Base-by-base conservation (phyloP, 257 asterid species). In the Lithospermum erythrorhizon region DNA sequence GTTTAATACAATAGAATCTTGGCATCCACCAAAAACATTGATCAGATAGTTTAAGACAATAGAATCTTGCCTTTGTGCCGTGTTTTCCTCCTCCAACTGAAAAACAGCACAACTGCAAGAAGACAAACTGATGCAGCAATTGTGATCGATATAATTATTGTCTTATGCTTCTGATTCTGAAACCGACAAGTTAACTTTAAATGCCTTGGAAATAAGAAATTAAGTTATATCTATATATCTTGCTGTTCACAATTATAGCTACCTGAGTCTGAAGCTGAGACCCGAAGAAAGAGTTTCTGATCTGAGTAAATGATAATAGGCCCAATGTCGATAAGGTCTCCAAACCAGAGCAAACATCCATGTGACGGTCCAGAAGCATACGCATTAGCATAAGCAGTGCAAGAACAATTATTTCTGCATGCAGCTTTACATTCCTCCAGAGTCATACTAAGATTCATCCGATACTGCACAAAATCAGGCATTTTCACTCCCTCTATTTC, bases 301-400 rank as follows among this genome's bases (percentile, higher is more conserved):
- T 48, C 18, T 53, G 23, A 37, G 47, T 41, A 17, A 45, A 17
- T 6, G 25, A 3, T n/a, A 5, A 45, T 25, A 22, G 29, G 53
- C 63, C 71, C 78, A 4, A 81, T 59, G 37, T 81, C 83, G 10
- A 68, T 21, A 70, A 81, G 78, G 19, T 75, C 78, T 9, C 67
- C 73, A 20, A 65, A 61, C 76, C 81, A 70, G 25, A 77, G 63
- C 61, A 81, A 23, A 72, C 86, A 81, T 10, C 86, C 86, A 47
- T 69, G 48, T 11, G 64, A 53, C 0, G 19, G 41, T 19, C 22
- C 21, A 18, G 72, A 53, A 3, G 80, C 58, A 58, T 77, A 69
- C 51, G 73, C 59, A 65, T 67, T 69, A 3, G 83, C 49, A 56
- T 75, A 82, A 0, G 84, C 85, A 57, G 53, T 65, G 56, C 86